Percentiles rank a stretch among this genome's conserved stretches.
Conservation (phyloP, 2,329 filamentous ascomycete species). For the Penicillium hesseltinei region DNA sequence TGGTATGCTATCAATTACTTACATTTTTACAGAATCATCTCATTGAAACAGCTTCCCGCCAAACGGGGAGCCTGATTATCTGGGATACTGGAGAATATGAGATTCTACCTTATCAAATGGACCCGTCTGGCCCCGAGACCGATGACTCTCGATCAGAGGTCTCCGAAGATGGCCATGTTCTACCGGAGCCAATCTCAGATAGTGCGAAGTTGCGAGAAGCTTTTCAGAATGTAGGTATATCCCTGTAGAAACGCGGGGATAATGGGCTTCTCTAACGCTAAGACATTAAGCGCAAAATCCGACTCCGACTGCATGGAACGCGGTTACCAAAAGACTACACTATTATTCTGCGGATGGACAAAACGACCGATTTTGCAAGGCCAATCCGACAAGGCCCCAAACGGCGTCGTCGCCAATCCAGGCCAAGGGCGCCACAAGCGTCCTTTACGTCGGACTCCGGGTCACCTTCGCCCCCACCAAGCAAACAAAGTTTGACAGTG, state of each 20-base stretch:
- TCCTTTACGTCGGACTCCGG: slow-evolving; percentile 21
- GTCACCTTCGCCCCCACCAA: slow-evolving; percentile 14
- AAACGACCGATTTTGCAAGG: slow-evolving; percentile 18
- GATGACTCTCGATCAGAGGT: slow-evolving; percentile 31
- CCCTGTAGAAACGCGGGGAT: neutral
- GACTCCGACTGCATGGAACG: slow-evolving; percentile 54
- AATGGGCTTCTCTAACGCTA: neutral
- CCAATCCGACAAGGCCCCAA: slow-evolving; percentile 21
- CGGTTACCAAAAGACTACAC: slow-evolving; percentile 56
- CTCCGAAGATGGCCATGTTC: slow-evolving; percentile 10
- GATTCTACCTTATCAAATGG: slow-evolving; percentile 48
- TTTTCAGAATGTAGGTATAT: slow-evolving; percentile 45
- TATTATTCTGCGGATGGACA: slow-evolving; percentile 52
- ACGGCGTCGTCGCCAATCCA: slow-evolving; percentile 17
- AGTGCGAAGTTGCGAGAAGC: slow-evolving; percentile 51
- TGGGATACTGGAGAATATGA: slow-evolving; percentile 63
- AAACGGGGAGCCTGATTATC: slow-evolving; percentile 59
- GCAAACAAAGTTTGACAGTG: neutral
- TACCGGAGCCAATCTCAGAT: slow-evolving; percentile 25
- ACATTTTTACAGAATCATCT: slow-evolving; percentile 53
- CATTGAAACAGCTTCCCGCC: slow-evolving; percentile 55
- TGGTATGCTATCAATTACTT: neutral
- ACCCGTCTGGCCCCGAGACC: slow-evolving; percentile 36
- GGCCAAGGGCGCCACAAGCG: neutral
- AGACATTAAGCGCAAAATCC: slow-evolving; percentile 51